Percentiles rank a stretch among this genome's conserved stretches.
These are phyloP conservation scores for Lithohypha guttulata DNA, from an alignment of 2,329 filamentous ascomycete species.

Conservation along the genomic window DNA sequence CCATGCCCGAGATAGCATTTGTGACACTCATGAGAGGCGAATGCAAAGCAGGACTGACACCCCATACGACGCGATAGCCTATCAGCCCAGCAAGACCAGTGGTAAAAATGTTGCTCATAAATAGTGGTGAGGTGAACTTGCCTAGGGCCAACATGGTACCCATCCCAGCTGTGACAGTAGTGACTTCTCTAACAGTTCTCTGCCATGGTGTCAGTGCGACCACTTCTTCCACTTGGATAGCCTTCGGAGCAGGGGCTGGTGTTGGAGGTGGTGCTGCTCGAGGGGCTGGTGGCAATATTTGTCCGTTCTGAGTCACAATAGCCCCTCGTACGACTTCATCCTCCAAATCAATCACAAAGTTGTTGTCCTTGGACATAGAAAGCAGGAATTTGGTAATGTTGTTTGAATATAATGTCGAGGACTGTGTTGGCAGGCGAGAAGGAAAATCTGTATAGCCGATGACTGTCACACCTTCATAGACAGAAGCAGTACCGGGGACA, in stretches of 20 bases:
- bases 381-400: slow-evolving; percentile 84
- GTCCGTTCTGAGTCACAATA: slow-evolving; percentile 69
- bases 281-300: slow-evolving; percentile 64
- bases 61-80: slow-evolving; percentile 82
- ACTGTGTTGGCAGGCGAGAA: slow-evolving; percentile 75
- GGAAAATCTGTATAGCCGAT: slow-evolving; percentile 90
- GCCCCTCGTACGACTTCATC: slow-evolving; percentile 80
- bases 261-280: slow-evolving; percentile 51
- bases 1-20: slow-evolving; percentile 82
- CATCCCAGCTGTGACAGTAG: slow-evolving; percentile 66
- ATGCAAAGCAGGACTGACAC: slow-evolving; percentile 70
- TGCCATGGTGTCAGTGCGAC: slow-evolving; percentile 72
- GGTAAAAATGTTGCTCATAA: slow-evolving; percentile 81
- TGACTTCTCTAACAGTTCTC: slow-evolving; percentile 64
- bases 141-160: slow-evolving; percentile 62
- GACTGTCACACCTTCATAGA: slow-evolving; percentile 68
- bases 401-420: slow-evolving; percentile 83
- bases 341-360: slow-evolving; percentile 67
- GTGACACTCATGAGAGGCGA: slow-evolving; percentile 88
- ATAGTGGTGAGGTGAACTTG: slow-evolving; percentile 68
- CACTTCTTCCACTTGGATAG: slow-evolving; percentile 43
- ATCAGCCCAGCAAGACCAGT: slow-evolving; percentile 76
- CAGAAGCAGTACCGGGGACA: slow-evolving; percentile 57
- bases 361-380: slow-evolving; percentile 65
- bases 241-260: slow-evolving; percentile 36